Conservation (phyloP, 1,284 basidiomycete genomes). For the Trametes polyzona region DNA sequence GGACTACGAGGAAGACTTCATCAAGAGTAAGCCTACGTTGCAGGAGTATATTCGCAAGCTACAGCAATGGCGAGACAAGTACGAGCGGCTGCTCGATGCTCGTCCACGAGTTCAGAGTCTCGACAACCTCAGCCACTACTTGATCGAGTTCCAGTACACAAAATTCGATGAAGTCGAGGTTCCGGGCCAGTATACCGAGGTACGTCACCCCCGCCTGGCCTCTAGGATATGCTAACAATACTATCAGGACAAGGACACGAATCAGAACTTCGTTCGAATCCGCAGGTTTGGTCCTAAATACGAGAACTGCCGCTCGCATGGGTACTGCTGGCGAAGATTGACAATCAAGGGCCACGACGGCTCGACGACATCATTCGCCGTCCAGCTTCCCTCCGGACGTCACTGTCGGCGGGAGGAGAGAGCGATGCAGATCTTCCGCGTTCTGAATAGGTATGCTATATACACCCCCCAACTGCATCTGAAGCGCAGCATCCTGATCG, state of each 20-base stretch:
- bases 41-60: slow-evolving; percentile 90
- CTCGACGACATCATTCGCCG: slow-evolving; percentile 86
- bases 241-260: slow-evolving; percentile 90
- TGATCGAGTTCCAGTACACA: slow-evolving; percentile 97
- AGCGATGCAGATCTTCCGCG: slow-evolving; percentile 89
- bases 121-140: slow-evolving; percentile 90
- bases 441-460: slow-evolving; percentile 91
- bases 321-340: slow-evolving; percentile 89
- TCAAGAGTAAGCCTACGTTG: slow-evolving; percentile 79
- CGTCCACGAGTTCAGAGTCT: slow-evolving; percentile 87
- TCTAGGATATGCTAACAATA: background rate
- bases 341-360: slow-evolving; percentile 94
- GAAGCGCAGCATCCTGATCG: background rate
- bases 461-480: too few species aligned
- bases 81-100: slow-evolving; percentile 85
- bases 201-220: slow-evolving; percentile 36
- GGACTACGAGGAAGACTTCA: slow-evolving; percentile 93
- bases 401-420: slow-evolving; percentile 94
- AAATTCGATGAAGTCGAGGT: slow-evolving; percentile 99
- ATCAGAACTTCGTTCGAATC: slow-evolving; percentile 91
- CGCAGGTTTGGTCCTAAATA: slow-evolving; percentile 91
- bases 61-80: slow-evolving; percentile 93
- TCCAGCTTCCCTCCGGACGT: slow-evolving; percentile 88
- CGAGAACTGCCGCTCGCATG: slow-evolving; percentile 86
- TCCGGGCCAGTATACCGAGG: slow-evolving; percentile 97